Evolutionary conservation across 179 eudicot genomes (phyloP).

Genomic region (Heliamphora pulchella): DNA sequence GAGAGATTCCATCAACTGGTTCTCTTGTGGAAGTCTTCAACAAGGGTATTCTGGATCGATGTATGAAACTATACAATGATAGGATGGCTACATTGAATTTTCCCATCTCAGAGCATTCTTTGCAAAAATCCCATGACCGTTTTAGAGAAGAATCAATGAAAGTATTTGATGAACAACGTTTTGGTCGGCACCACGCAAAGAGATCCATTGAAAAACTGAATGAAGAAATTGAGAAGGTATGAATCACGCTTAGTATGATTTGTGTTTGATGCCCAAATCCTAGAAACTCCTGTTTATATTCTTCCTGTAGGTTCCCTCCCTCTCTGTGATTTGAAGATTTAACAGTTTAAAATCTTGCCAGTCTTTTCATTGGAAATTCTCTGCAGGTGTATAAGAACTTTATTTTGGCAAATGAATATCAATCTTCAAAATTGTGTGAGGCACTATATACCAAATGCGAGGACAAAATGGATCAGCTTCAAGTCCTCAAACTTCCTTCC

Average conservation of each 20-base stretch:
- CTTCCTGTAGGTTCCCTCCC: not conserved
- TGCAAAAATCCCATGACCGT: conserved; percentile 53
- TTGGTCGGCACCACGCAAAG: conserved; percentile 93
- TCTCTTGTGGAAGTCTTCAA: conserved; percentile 97
- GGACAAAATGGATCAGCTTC: conserved; percentile 95
- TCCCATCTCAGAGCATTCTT: conserved; percentile 49
- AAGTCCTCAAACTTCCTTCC: conserved; percentile 84
- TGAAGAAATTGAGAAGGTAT: conserved; percentile 81
- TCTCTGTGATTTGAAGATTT: not conserved
- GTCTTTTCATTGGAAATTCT: conserved; percentile 10
- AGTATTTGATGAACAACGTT: conserved; percentile 81
- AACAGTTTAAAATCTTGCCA: not conserved
- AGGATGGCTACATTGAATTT: conserved; percentile 53
- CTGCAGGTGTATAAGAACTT: conserved; percentile 64
- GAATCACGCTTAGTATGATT: conserved; percentile 1
- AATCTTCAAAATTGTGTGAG: conserved; percentile 85
- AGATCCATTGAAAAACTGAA: conserved; percentile 67
- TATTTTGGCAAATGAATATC: conserved; percentile 68
- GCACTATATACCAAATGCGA: conserved; percentile 64
- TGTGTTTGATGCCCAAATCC: not conserved
- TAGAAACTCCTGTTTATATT: not conserved
- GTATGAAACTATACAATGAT: conserved; percentile 63
- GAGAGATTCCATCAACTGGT: conserved; percentile 96
- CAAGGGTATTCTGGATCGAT: conserved; percentile 77
- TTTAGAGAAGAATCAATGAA: conserved; percentile 50